A percentile compares a stretch with the other conserved stretches of the same genome.
Conservation (phyloP, 805 yeast species). For the Candida golubevii region DNA sequence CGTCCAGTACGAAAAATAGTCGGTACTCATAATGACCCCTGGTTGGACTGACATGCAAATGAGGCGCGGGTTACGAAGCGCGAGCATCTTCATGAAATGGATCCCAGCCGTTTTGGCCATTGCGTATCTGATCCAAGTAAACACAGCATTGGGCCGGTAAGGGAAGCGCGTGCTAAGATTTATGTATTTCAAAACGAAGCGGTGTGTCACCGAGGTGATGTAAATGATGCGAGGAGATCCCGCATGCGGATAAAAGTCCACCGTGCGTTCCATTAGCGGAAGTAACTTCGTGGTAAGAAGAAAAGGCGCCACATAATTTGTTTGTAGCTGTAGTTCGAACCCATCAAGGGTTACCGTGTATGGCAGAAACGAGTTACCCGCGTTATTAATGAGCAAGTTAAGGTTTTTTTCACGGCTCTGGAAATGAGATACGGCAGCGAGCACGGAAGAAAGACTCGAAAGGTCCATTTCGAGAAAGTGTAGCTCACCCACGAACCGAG, state of each 20-base stretch:
- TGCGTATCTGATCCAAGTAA: constrained; percentile 76
- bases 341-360: constrained; percentile 58
- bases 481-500: constrained; percentile 46
- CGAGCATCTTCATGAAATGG: constrained; percentile 62
- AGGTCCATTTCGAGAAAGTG: constrained; percentile 54
- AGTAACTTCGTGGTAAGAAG: constrained; percentile 59
- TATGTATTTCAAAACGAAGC: constrained; percentile 46
- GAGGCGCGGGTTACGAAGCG: constrained; percentile 62
- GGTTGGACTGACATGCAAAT: constrained; percentile 71
- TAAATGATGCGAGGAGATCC: constrained; percentile 55
- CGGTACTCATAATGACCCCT: constrained; percentile 82
- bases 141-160: constrained; percentile 59
- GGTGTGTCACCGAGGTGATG: constrained; percentile 64
- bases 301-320: constrained; percentile 74
- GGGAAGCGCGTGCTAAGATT: constrained; percentile 47
- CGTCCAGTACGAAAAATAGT: constrained; percentile 72
- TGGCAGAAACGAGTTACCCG: constrained; percentile 80
- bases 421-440: constrained; percentile 44
- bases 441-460: constrained; percentile 31
- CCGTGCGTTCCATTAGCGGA: constrained; percentile 45
- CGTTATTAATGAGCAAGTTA: constrained; percentile 68
- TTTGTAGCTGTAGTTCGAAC: constrained; percentile 76
- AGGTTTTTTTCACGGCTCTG: constrained; percentile 44
- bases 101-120: constrained; percentile 74
- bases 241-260: constrained; percentile 20